These are phyloP conservation scores for Purshia tridentata DNA, from an alignment of 306 rosid genomes.

Conservation along the genomic window DNA sequence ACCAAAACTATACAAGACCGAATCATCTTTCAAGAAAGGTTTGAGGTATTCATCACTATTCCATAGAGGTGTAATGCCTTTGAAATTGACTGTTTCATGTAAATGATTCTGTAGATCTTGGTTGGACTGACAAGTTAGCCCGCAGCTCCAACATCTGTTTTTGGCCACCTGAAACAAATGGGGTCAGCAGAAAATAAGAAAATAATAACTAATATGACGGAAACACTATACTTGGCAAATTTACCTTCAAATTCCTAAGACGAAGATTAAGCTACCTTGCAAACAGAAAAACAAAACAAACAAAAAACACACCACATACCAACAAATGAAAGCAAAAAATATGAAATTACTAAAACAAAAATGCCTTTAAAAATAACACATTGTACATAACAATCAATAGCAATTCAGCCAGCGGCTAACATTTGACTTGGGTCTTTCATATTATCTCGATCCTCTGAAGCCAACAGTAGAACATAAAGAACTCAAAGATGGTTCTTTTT, in stretches of 20 bases:
- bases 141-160: constrained; percentile 80
- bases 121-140: constrained; percentile 47
- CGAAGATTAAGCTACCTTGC: neutral
- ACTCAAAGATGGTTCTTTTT: neutral
- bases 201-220: neutral
- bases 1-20: constrained; percentile 69
- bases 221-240: neutral
- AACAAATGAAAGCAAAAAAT: neutral
- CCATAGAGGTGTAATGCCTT: constrained; percentile 52
- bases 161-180: constrained; percentile 57
- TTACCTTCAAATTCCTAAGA: neutral
- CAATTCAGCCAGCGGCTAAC: neutral
- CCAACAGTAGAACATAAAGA: neutral
- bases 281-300: neutral
- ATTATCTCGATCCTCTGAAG: neutral
- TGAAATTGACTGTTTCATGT: constrained; percentile 46
- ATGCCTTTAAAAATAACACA: neutral
- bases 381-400: neutral
- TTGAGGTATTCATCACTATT: constrained; percentile 64
- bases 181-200: neutral
- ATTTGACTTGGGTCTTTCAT: neutral
- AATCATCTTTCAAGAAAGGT: constrained; percentile 74
- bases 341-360: neutral
- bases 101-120: constrained; percentile 63
- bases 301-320: too few species aligned